phyloP scores from a whole-genome alignment of 2,329 filamentous ascomycete genomes.

The Cordyceps fumosorosea region DNA sequence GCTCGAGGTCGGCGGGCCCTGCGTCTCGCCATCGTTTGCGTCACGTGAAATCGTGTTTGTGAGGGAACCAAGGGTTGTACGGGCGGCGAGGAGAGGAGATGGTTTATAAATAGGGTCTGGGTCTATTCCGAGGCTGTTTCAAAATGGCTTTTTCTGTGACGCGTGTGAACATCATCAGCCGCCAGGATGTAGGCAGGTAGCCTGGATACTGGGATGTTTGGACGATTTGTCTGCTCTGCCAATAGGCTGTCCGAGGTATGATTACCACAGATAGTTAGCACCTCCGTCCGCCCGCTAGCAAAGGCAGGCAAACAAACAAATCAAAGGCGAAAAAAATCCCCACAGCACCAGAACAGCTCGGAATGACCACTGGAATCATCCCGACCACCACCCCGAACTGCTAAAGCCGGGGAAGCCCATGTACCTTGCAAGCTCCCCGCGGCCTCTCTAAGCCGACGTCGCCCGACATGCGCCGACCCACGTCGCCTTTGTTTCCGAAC shows the following conservation, averaged over 20 bases:
- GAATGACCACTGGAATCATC: neutral
- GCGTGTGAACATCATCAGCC: neutral
- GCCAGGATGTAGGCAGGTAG: neutral
- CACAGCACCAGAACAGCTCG: neutral
- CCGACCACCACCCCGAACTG: neutral
- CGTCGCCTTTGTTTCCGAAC: constrained; percentile 7
- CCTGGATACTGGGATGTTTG: neutral
- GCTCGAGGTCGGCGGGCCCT: neutral
- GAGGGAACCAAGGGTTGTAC: neutral
- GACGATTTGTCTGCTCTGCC: neutral
- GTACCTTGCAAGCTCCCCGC: constrained; percentile 16
- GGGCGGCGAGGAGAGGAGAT: neutral
- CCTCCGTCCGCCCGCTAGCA: neutral
- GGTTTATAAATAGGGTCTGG: neutral
- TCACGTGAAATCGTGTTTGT: constrained; percentile 9
- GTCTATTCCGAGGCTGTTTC: neutral
- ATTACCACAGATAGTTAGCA: too few relatives aligned
- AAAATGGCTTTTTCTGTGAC: neutral
- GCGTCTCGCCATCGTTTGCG: neutral
- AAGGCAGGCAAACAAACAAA: neutral
- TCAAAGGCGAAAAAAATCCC: neutral
- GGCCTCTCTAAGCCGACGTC: constrained; percentile 31
- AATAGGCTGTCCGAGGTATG: neutral
- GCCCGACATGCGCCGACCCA: constrained; percentile 22
- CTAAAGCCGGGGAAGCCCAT: neutral